Evolutionary conservation across 768 basidiomycete species (phyloP).

Genomic region (Tylopilus vinaceipallidus): DNA sequence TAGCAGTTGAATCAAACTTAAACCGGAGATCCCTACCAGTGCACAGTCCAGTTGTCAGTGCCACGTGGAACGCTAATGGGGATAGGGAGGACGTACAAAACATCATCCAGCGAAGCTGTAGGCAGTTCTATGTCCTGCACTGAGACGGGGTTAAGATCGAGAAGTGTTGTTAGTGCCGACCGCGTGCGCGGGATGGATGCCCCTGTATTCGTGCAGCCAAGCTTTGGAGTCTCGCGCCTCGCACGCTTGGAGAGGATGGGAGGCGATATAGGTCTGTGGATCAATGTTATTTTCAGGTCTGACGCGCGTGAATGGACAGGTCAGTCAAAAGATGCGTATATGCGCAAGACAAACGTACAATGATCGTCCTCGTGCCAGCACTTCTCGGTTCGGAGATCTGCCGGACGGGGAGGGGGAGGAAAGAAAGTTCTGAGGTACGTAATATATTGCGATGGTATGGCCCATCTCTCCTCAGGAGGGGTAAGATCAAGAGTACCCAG

Average conservation of each 20-base stretch:
- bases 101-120: constrained; percentile 32
- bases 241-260: constrained; percentile 47
- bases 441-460: constrained; percentile 25
- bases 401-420: constrained; percentile 8
- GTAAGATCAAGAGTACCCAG: constrained; percentile 33
- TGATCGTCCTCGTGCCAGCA: constrained; percentile 36
- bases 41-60: not conserved
- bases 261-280: constrained; percentile 38
- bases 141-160: constrained; percentile 23
- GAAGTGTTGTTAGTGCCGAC: constrained; percentile 21
- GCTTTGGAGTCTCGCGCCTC: constrained; percentile 43
- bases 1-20: constrained; percentile 27
- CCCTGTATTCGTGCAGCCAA: constrained; percentile 31
- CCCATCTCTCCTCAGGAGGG: constrained; percentile 45
- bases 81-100: constrained; percentile 37
- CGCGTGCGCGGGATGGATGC: constrained; percentile 26
- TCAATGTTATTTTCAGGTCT: constrained; percentile 28
- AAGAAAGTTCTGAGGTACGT: constrained; percentile 21
- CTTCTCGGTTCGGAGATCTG: constrained; percentile 36
- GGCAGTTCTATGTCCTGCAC: constrained; percentile 34
- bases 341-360: constrained; percentile 31
- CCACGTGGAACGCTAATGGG: not conserved
- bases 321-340: constrained; percentile 14
- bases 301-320: not conserved
- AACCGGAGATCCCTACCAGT: constrained; percentile 32